Evolutionary conservation across 495 filamentous ascomycete species (phyloP).

Genomic region (Annulohypoxylon maeteangense): DNA sequence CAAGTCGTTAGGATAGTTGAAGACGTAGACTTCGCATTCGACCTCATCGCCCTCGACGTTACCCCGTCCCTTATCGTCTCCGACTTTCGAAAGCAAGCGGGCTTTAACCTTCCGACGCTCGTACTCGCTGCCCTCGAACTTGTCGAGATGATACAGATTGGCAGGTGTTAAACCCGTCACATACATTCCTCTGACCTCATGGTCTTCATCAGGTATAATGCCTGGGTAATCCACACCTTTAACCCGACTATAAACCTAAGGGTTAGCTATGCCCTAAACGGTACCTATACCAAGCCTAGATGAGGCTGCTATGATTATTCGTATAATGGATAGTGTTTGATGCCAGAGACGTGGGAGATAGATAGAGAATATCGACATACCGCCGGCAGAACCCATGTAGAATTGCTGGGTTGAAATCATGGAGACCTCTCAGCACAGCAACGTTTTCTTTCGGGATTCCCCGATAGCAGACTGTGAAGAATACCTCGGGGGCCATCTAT

Average conservation of each 20-base stretch:
- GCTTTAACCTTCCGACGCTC: slow-evolving; percentile 69
- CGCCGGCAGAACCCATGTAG: slow-evolving; percentile 77
- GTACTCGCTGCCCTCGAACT: slow-evolving; percentile 86
- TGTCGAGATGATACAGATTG: slow-evolving; percentile 80
- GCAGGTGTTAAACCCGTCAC: slow-evolving; percentile 81
- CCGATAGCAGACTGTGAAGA: slow-evolving; percentile 84
- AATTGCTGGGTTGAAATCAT: slow-evolving; percentile 77
- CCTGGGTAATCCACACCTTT: slow-evolving; percentile 81
- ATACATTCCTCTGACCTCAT: slow-evolving; percentile 79
- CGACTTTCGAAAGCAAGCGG: slow-evolving; percentile 59
- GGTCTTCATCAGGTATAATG: slow-evolving; percentile 66
- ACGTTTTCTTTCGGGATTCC: slow-evolving; percentile 42
- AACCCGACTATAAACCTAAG: slow-evolving; percentile 45
- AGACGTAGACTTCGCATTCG: slow-evolving; percentile 83
- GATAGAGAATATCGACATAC: slow-evolving; percentile 56
- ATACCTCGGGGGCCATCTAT: slow-evolving; percentile 82
- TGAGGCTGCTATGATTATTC: not conserved
- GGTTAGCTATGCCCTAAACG: not conserved
- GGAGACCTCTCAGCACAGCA: slow-evolving; percentile 60
- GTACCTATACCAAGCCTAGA: not conserved
- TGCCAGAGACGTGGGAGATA: not conserved
- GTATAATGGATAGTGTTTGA: not conserved
- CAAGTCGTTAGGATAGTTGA: slow-evolving; percentile 59
- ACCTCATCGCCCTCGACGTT: slow-evolving; percentile 67
- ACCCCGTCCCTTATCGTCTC: slow-evolving; percentile 54